phyloP scores from a whole-genome alignment of 1,284 basidiomycete genomes.

The Fistulinella staudtii region DNA sequence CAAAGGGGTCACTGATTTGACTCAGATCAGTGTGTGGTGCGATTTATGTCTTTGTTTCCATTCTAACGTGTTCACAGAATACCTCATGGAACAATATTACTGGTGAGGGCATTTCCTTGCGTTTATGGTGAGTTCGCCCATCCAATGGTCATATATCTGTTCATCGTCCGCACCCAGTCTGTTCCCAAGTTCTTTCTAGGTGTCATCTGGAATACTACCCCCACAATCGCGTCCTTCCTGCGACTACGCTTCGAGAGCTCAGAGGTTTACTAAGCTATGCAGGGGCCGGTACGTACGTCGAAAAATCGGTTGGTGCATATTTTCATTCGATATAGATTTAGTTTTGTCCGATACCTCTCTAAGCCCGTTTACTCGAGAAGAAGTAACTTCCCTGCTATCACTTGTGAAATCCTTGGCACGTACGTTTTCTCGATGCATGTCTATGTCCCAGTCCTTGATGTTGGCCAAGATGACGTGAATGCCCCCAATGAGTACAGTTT shows the following conservation, averaged over 20 bases:
- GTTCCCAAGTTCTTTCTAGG: not conserved
- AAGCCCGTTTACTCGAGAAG: constrained; percentile 17
- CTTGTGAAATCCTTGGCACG: not conserved
- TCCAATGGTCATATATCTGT: not conserved
- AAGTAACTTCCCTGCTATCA: constrained; percentile 11
- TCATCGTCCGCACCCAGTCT: not conserved
- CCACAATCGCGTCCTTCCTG: not conserved
- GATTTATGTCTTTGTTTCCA: not conserved
- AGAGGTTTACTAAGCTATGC: constrained; percentile 20
- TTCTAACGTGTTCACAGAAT: constrained; percentile 13
- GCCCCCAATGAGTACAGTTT: constrained; percentile 10
- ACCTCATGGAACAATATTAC: constrained; percentile 15
- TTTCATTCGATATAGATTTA: constrained; percentile 7
- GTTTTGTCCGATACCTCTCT: constrained; percentile 20
- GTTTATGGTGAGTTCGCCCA: not conserved
- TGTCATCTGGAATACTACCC: not conserved
- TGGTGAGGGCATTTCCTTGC: constrained; percentile 4
- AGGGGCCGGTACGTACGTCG: constrained; percentile 10
- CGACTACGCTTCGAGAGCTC: not conserved
- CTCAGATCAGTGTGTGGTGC: not conserved
- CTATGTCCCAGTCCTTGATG: constrained; percentile 1
- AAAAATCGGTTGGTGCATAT: too few species aligned
- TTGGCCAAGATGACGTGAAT: constrained; percentile 3
- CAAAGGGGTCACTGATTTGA: not conserved
- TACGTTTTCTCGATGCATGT: not conserved